Evolutionary conservation across 495 filamentous ascomycete species (phyloP), one percentile per base, ranked within the genome.

Genomic region (Tetracladium setigerum): DNA sequence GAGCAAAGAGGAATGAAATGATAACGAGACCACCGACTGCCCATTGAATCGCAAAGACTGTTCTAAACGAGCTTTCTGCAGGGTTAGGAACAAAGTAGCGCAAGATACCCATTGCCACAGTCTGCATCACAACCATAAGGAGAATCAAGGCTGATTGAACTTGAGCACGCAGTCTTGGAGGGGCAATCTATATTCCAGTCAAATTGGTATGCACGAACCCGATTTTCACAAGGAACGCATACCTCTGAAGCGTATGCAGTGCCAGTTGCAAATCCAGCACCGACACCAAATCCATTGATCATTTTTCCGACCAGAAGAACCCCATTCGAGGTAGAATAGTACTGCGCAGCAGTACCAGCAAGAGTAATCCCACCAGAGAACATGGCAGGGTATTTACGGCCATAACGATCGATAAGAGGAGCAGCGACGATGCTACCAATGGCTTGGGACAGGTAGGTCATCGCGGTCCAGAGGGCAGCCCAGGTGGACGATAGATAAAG

Each of bases 171-270:
- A 46, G 54, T 14, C 35, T 6, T 14, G n/a, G 35, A 7, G 35
- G 35, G 17, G 35, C 35, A 6, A 38, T 16, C 35, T 54, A 12
- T 14, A 39, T 2, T 27, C 17, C 9, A 3, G 30, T 51, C 22
- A 53, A 45, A 32, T 22, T n/a, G 14, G 32, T 16, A 7, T 38
- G 7, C 5, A 14, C n/a, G 35, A 36, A 5, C 22, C 32, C 5
- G 10, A 12, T n/a, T 35, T 1, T 2, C 13, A 22, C n/a, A 32
- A 13, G 18, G 32, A 11, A 1, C 44, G 9, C 54, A 36, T 35
- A 62, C 49, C 41, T 57, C 55, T 1, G 55, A 53, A 5, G 55
- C 55, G 27, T 57, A 57, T 9, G 45, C 54, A 30, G 46, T 57
- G 6, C 50, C 55, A 24, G 44, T 17, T 8, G 55, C 37, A 50